phyloP scores from a whole-genome alignment of 345 rosid genomes.

The Pistacia atlantica region DNA sequence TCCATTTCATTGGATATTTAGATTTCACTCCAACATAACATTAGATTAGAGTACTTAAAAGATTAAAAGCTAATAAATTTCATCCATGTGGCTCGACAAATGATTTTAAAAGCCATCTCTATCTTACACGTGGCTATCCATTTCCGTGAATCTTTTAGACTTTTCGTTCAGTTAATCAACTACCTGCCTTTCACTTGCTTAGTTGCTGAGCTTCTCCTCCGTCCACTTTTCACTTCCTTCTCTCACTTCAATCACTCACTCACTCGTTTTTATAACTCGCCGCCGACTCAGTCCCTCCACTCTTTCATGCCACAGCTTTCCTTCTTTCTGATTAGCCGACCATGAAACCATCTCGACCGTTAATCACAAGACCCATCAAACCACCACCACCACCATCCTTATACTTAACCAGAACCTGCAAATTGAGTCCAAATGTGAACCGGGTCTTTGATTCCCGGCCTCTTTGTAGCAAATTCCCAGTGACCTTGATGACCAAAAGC shows the following conservation, averaged over 20 bases:
- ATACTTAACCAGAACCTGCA: not conserved
- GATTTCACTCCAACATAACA: too few relatives aligned
- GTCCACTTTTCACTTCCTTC: not conserved
- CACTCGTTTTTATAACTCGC: not conserved
- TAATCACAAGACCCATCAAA: slow-evolving; percentile 11
- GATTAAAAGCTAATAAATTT: too few relatives aligned
- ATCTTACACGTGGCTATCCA: not conserved
- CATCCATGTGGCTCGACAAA: too few relatives aligned
- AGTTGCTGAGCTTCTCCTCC: not conserved
- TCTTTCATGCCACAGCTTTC: not conserved
- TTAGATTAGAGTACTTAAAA: too few relatives aligned
- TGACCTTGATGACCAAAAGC: slow-evolving; percentile 1
- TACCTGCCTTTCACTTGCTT: not conserved
- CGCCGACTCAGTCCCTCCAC: not conserved
- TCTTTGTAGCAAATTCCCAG: slow-evolving; percentile 13
- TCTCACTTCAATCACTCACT: not conserved
- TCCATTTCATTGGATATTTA: too few relatives aligned
- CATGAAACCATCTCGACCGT: slow-evolving; percentile 22
- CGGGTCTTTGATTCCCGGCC: not conserved
- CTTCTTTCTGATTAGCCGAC: not conserved
- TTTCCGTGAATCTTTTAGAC: not conserved
- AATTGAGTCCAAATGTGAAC: slow-evolving; percentile 8
- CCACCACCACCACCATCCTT: not conserved
- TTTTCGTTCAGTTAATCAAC: not conserved
- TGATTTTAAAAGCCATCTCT: not conserved